Percentiles rank a stretch among this genome's conserved stretches.
Evolutionary conservation across 202 grass and related monocot species (phyloP).

Genomic region (Cymbopogon flexuosus): DNA sequence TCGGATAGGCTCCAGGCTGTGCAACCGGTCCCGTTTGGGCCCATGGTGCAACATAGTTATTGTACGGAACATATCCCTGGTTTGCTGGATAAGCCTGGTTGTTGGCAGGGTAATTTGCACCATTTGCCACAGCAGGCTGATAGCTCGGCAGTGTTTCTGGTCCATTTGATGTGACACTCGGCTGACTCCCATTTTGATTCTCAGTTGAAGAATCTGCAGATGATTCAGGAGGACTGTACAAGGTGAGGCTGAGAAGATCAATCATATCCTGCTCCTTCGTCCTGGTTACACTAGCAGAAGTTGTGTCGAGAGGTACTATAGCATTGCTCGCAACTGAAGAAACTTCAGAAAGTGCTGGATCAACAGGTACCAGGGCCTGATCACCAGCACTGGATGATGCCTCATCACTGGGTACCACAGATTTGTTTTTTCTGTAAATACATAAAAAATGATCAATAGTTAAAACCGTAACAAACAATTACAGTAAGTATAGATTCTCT

Average conservation of each 20-base stretch:
- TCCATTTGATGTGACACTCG: slow-evolving; percentile 33
- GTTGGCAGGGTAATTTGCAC: slow-evolving; percentile 23
- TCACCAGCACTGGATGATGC: slow-evolving; percentile 64
- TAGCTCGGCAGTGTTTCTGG: slow-evolving; percentile 18
- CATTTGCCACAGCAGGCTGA: slow-evolving; percentile 29
- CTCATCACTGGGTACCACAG: slow-evolving; percentile 40
- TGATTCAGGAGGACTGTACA: slow-evolving; percentile 56
- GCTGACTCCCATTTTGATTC: slow-evolving; percentile 31
- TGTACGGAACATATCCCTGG: slow-evolving; percentile 53
- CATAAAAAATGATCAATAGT: background rate
- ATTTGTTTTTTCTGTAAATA: slow-evolving; percentile 47
- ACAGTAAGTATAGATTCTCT: background rate
- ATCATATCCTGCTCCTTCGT: slow-evolving; percentile 89
- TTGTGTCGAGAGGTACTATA: slow-evolving; percentile 43
- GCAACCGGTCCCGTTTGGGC: slow-evolving; percentile 45
- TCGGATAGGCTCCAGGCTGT: slow-evolving; percentile 34
- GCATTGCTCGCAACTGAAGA: slow-evolving; percentile 66
- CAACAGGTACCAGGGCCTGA: slow-evolving; percentile 41
- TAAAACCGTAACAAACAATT: background rate
- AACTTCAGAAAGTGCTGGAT: slow-evolving; percentile 43
- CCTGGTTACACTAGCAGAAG: slow-evolving; percentile 39
- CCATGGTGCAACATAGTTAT: slow-evolving; percentile 78
- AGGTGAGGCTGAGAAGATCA: slow-evolving; percentile 76
- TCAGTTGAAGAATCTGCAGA: slow-evolving; percentile 40
- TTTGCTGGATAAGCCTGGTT: slow-evolving; percentile 42